Evolutionary conservation across 2,329 filamentous ascomycete species (phyloP).

Genomic region (Onygenales sp.): DNA sequence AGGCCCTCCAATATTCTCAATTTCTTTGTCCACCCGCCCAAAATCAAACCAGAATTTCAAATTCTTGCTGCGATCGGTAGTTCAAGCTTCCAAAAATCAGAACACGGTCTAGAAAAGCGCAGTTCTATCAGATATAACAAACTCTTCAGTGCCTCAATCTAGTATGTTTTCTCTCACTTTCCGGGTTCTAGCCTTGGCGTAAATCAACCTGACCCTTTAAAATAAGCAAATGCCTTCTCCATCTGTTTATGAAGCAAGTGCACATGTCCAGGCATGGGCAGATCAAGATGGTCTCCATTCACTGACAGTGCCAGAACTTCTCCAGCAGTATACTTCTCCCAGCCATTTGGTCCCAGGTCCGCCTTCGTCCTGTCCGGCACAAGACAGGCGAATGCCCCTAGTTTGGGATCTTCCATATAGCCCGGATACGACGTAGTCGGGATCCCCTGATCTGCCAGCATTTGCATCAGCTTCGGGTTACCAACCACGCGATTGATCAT

Average conservation of each 20-base stretch:
- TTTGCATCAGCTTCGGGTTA: constrained; percentile 3
- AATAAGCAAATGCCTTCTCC: constrained; percentile 3
- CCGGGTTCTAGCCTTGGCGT: too few species aligned
- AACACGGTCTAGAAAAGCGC: too few species aligned
- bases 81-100: too few species aligned
- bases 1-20: too few species aligned
- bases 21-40: too few species aligned
- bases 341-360: neutral
- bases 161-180: too few species aligned
- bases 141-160: too few species aligned
- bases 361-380: neutral
- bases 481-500: constrained; percentile 4
- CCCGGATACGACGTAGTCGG: constrained; percentile 6
- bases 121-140: too few species aligned
- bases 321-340: neutral
- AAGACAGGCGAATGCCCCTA: constrained; percentile 1
- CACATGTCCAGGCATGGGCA: neutral
- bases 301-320: neutral
- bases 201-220: neutral
- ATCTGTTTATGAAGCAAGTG: neutral
- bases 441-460: constrained; percentile 3
- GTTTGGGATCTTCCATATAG: constrained; percentile 2
- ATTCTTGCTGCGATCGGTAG: too few species aligned
- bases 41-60: too few species aligned
- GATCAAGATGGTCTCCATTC: neutral